phyloP scores from a whole-genome alignment of 1,284 basidiomycete species.

The Rugiboletus extremiorientalis region DNA sequence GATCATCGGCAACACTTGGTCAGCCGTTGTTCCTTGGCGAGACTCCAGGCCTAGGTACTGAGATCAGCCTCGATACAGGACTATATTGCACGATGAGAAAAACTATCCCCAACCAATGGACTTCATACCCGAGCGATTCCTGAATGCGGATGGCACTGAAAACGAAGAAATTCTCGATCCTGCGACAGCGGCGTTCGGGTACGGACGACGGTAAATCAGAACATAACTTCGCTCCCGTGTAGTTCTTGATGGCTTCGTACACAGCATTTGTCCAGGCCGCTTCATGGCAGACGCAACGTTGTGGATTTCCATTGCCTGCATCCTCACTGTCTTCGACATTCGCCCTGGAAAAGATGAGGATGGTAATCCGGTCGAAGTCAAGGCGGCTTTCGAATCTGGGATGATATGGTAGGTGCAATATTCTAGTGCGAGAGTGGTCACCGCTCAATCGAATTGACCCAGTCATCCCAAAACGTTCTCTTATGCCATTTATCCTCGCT shows the following conservation, averaged over 20 bases:
- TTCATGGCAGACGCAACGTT: slow-evolving; percentile 48
- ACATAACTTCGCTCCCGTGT: not conserved
- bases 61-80: slow-evolving; percentile 33
- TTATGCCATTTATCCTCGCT: slow-evolving; percentile 35
- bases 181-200: slow-evolving; percentile 46
- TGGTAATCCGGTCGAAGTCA: slow-evolving; percentile 33
- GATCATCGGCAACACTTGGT: slow-evolving; percentile 43
- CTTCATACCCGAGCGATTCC: slow-evolving; percentile 49
- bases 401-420: slow-evolving; percentile 42
- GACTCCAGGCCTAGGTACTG: not conserved
- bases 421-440: not conserved
- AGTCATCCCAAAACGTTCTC: slow-evolving; percentile 33
- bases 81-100: slow-evolving; percentile 47
- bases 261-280: slow-evolving; percentile 50
- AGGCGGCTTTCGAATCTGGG: slow-evolving; percentile 43
- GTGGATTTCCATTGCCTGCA: slow-evolving; percentile 52
- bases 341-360: slow-evolving; percentile 36
- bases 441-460: not conserved
- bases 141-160: slow-evolving; percentile 32
- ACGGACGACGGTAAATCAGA: slow-evolving; percentile 41
- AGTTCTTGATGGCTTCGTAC: not conserved
- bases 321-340: slow-evolving; percentile 47
- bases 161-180: slow-evolving; percentile 41
- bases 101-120: slow-evolving; percentile 40
- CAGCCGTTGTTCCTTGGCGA: not conserved